These are phyloP conservation scores for Acacia crassicarpa DNA, from an alignment of 306 rosid species.

Conservation along the genomic window DNA sequence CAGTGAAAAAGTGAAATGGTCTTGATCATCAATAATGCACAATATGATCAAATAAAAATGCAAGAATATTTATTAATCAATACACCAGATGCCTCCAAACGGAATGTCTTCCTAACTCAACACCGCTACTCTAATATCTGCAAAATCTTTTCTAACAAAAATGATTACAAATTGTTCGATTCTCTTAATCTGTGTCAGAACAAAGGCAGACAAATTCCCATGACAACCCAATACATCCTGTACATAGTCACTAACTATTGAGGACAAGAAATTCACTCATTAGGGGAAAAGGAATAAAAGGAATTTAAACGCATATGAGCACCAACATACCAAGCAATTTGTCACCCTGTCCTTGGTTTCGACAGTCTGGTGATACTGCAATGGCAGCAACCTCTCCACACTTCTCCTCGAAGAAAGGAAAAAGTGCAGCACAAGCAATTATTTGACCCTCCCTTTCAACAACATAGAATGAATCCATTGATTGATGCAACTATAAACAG, in stretches of 20 bases:
- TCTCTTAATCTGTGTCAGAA: no score
- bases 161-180: no score
- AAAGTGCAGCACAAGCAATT: slow-evolving; percentile 90
- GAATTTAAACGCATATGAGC: slow-evolving; percentile 17
- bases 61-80: no score
- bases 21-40: no score
- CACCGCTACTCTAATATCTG: no score
- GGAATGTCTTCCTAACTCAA: no score
- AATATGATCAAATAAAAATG: no score
- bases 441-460: slow-evolving; percentile 98
- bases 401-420: slow-evolving; percentile 74
- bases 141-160: no score
- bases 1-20: no score
- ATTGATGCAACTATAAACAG: slow-evolving; percentile 54
- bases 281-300: not conserved
- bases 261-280: not conserved
- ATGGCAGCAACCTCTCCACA: slow-evolving; percentile 95
- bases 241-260: slow-evolving; percentile 18
- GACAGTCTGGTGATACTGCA: slow-evolving; percentile 94
- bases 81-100: no score
- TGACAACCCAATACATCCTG: no score
- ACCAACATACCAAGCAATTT: slow-evolving; percentile 84
- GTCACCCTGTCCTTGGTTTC: slow-evolving; percentile 96
- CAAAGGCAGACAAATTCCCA: no score
- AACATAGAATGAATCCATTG: slow-evolving; percentile 64